A percentile compares a stretch with the other conserved stretches of the same genome.
These are phyloP conservation scores for Calonectria fujianensis DNA, from an alignment of 2,329 filamentous ascomycete genomes.

Conservation along the genomic window DNA sequence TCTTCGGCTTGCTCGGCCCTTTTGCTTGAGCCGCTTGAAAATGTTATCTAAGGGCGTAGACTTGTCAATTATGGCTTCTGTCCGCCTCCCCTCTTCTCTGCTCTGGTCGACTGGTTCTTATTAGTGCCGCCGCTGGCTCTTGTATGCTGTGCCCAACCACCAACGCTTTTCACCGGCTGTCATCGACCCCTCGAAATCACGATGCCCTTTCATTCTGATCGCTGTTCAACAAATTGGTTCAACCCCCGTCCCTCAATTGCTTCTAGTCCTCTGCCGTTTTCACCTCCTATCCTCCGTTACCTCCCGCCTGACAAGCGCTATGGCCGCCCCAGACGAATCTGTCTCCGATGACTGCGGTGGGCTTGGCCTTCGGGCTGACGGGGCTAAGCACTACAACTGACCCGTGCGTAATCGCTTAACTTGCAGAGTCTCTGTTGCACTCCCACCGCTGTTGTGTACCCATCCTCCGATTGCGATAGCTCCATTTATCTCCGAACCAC, in stretches of 20 bases:
- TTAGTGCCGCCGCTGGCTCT: background rate
- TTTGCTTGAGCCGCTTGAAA: slow-evolving; percentile 37
- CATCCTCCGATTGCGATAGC: slow-evolving; percentile 23
- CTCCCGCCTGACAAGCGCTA: slow-evolving; percentile 22
- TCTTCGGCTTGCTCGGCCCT: slow-evolving; percentile 26
- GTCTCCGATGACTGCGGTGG: slow-evolving; percentile 21
- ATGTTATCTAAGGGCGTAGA: background rate
- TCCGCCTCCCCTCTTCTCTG: background rate
- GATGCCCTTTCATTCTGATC: background rate
- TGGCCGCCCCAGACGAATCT: slow-evolving; percentile 24
- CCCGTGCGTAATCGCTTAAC: slow-evolving; percentile 30
- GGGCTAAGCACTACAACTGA: slow-evolving; percentile 12
- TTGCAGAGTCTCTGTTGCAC: slow-evolving; percentile 28
- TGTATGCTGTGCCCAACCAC: background rate
- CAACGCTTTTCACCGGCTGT: background rate
- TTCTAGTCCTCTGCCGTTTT: too few species aligned
- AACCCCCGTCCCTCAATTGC: background rate
- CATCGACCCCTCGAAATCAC: background rate
- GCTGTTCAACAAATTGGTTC: background rate
- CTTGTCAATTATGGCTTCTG: background rate
- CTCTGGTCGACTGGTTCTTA: slow-evolving; percentile 1
- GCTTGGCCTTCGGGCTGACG: slow-evolving; percentile 26
- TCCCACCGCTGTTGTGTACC: slow-evolving; percentile 1
- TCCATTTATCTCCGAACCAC: slow-evolving; percentile 47
- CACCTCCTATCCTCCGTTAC: background rate